Percentiles rank a stretch among this genome's conserved stretches.
phyloP scores from a whole-genome alignment of 177 flowering plant genomes.

The Vitis hybrid region DNA sequence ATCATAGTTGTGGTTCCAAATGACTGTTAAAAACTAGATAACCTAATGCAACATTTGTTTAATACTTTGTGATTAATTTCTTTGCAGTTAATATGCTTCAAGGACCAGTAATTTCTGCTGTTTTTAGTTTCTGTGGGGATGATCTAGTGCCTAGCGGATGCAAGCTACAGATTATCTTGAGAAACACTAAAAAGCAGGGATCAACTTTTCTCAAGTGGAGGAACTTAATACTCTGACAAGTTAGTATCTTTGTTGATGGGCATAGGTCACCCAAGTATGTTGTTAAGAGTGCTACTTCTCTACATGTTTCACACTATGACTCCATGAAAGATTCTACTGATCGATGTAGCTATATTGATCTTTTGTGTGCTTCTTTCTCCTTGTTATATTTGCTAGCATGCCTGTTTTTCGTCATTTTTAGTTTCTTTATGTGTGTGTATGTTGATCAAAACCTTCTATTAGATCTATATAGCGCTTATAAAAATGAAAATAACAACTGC shows the following conservation, averaged over 20 bases:
- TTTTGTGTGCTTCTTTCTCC: background rate
- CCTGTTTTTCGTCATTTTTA: background rate
- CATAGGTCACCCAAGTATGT: background rate
- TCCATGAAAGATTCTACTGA: background rate
- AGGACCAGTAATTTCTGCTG: background rate
- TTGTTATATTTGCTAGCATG: background rate
- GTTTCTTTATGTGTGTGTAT: background rate
- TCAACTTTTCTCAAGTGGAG: background rate
- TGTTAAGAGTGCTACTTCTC: background rate
- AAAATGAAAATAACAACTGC: too few species aligned
- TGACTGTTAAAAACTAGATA: background rate
- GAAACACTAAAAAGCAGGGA: background rate
- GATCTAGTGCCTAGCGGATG: slow-evolving; percentile 1
- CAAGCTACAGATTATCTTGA: background rate
- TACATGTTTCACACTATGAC: background rate
- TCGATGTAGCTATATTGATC: background rate
- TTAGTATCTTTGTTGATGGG: slow-evolving; percentile 3
- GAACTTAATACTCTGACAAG: background rate
- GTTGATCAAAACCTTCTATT: too few species aligned
- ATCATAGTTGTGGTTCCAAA: background rate
- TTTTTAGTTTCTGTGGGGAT: background rate
- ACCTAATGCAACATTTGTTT: background rate
- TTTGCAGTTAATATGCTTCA: background rate
- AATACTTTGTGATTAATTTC: background rate
- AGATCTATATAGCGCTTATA: background rate